Evolutionary conservation across 148 eudicot genomes (phyloP).

Genomic region (Chenopodium berlandieri): DNA sequence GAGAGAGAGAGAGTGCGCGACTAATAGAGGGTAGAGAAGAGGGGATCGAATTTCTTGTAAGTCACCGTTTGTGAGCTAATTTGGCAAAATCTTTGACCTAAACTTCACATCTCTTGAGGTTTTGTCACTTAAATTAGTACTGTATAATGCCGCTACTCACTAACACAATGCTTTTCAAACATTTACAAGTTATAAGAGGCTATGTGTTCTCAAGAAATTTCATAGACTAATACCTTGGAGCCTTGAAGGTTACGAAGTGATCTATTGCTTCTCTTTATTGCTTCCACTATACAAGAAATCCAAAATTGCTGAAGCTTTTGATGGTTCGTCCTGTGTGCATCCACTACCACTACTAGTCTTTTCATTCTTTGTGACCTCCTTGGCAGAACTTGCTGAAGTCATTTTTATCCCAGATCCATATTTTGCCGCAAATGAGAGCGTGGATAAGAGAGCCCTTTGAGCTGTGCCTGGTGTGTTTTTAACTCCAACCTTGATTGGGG

Average conservation of each 20-base stretch:
- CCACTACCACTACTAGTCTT: slow-evolving; percentile 17
- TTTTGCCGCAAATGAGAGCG: slow-evolving; percentile 64
- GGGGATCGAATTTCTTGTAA: too few species aligned
- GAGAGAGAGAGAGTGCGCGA: too few species aligned
- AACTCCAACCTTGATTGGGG: slow-evolving; percentile 1
- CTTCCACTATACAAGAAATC: slow-evolving; percentile 27
- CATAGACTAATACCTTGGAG: background rate
- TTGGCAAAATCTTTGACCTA: background rate
- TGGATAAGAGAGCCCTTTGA: slow-evolving; percentile 58
- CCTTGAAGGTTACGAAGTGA: background rate
- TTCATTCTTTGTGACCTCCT: slow-evolving; percentile 17
- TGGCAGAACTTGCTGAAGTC: slow-evolving; percentile 16
- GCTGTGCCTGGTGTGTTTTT: slow-evolving; percentile 31
- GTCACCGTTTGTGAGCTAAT: too few species aligned
- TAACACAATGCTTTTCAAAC: background rate
- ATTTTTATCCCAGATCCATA: slow-evolving; percentile 47
- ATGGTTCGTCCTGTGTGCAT: slow-evolving; percentile 19
- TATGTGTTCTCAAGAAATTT: background rate
- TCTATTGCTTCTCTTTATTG: slow-evolving; percentile 16
- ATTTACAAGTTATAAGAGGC: background rate
- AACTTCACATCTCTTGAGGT: background rate
- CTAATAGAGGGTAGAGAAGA: too few species aligned
- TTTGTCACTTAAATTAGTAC: too few species aligned
- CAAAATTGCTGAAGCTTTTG: slow-evolving; percentile 32
- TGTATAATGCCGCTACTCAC: background rate